Conservation (phyloP, 352 stramenopile species). For the Thalassiosira sp. region DNA sequence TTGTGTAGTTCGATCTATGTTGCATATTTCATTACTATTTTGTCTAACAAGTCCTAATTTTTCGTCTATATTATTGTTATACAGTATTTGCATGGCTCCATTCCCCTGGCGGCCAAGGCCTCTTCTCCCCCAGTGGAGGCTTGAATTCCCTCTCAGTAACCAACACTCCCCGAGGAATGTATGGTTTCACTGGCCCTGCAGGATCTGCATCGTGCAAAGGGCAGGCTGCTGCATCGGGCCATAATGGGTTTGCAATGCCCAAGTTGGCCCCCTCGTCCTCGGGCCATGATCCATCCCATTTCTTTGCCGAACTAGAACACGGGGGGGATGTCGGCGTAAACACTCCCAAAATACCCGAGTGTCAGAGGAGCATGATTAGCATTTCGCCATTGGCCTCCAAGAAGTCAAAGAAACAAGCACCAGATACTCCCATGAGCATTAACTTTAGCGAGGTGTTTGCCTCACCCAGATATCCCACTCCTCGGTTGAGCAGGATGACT, state of each 20-base stretch:
- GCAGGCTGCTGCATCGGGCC: too few species aligned
- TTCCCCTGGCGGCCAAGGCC: conserved; percentile 66
- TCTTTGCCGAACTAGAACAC: conserved; percentile 33
- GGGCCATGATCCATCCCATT: background rate
- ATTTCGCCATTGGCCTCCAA: conserved; percentile 75
- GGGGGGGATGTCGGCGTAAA: conserved; percentile 24
- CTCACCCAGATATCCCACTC: conserved; percentile 48
- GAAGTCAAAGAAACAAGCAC: conserved; percentile 26
- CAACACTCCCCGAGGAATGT: conserved; percentile 71
- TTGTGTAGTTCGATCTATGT: background rate
- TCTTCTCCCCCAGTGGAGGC: conserved; percentile 73
- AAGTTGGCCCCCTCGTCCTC: conserved; percentile 21
- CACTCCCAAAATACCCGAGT: conserved; percentile 28
- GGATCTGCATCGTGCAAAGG: too few species aligned
- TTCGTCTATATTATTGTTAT: background rate
- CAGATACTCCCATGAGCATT: conserved; percentile 54
- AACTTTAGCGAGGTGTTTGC: conserved; percentile 79
- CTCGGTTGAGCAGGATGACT: conserved; percentile 9
- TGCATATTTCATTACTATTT: conserved; percentile 4
- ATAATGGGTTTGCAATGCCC: conserved; percentile 13
- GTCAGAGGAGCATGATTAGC: conserved; percentile 74
- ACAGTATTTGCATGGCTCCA: conserved; percentile 77
- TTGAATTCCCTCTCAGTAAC: conserved; percentile 51
- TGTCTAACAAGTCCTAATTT: background rate
- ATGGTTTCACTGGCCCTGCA: conserved; percentile 36